These are phyloP conservation scores for Exophiala mesophila DNA, from an alignment of 2,329 filamentous ascomycete species.

Conservation along the genomic window DNA sequence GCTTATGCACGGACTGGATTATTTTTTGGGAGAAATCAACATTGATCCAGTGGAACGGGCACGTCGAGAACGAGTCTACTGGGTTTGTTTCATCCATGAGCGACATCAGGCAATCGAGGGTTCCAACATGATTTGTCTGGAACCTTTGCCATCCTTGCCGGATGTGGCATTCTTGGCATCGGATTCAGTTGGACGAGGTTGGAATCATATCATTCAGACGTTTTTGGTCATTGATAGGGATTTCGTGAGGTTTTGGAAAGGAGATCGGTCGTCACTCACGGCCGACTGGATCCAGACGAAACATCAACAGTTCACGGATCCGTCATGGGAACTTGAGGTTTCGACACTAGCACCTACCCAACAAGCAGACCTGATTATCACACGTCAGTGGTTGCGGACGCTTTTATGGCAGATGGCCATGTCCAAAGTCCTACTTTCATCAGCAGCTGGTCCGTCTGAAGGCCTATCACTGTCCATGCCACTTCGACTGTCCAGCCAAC, in stretches of 20 bases:
- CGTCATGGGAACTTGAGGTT: conserved; percentile 35
- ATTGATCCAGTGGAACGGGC: conserved; percentile 36
- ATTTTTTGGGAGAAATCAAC: conserved; percentile 23
- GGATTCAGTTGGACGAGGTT: conserved; percentile 37
- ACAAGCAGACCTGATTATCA: conserved; percentile 48
- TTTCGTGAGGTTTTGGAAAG: conserved; percentile 44
- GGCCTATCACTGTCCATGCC: conserved; percentile 43
- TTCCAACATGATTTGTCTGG: conserved; percentile 44
- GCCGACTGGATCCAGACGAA: conserved; percentile 44
- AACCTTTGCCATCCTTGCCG: conserved; percentile 35
- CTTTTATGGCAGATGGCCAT: conserved; percentile 49
- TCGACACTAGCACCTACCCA: conserved; percentile 40
- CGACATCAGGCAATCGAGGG: too few relatives aligned
- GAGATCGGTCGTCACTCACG: conserved; percentile 34
- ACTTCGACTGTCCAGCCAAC: conserved; percentile 40
- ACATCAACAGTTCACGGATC: conserved; percentile 41
- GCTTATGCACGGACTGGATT: conserved; percentile 36
- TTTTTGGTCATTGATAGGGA: conserved; percentile 42
- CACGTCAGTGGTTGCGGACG: conserved; percentile 47
- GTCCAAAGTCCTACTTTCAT: conserved; percentile 43
- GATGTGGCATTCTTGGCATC: conserved; percentile 28
- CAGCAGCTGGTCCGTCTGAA: conserved; percentile 27
- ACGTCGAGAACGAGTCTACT: conserved; percentile 48
- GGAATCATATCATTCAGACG: conserved; percentile 36
- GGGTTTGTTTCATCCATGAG: conserved; percentile 54